These are phyloP conservation scores for Bretziella fagacearum DNA, from an alignment of 2,329 filamentous ascomycete species.

Conservation along the genomic window DNA sequence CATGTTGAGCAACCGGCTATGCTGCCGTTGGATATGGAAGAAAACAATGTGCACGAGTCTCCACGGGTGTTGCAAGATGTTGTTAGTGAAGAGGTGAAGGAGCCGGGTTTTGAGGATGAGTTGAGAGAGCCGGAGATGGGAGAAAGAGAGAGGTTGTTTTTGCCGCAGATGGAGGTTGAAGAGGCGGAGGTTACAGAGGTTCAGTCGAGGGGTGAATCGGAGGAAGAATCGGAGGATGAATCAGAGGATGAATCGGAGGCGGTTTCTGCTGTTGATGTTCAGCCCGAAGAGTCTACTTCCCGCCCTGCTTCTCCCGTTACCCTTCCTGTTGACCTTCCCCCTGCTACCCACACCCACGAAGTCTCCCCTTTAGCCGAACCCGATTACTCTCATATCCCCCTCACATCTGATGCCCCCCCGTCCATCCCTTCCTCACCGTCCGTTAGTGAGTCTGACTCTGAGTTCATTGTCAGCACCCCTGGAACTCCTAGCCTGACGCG, in stretches of 20 bases:
- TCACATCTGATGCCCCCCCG: no score
- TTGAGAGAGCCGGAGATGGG: neutral
- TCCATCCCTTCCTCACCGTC: neutral
- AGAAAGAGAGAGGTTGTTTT: neutral
- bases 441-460: neutral
- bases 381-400: neutral
- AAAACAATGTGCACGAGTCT: neutral
- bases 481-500: slow-evolving; percentile 11
- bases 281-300: no score
- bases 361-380: neutral
- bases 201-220: no score
- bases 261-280: neutral
- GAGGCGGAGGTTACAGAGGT: neutral
- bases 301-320: no score
- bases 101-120: neutral
- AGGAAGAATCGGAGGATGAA: neutral
- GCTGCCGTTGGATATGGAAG: neutral
- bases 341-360: no score
- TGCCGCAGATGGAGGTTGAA: neutral
- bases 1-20: neutral
- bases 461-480: neutral
- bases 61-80: neutral
- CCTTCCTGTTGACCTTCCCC: no score
- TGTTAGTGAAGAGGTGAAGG: neutral
- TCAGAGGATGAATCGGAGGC: neutral